These are phyloP conservation scores for Colletotrichum aenigma DNA, from an alignment of 2,329 filamentous ascomycete genomes.

Conservation along the genomic window DNA sequence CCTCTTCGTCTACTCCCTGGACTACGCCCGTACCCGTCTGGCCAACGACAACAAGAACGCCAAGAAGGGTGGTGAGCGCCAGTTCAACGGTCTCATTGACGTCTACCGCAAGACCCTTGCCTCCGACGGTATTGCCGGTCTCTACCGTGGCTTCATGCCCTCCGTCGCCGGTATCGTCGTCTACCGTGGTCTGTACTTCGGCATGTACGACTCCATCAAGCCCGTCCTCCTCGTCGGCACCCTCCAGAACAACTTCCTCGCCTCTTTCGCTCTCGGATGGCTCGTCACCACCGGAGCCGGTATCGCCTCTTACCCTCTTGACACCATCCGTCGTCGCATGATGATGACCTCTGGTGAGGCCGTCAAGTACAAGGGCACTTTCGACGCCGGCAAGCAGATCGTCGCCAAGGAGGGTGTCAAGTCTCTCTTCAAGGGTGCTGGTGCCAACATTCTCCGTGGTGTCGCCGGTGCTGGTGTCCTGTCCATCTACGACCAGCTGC, in stretches of 20 bases:
- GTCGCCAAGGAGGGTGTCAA: slow-evolving; percentile 95
- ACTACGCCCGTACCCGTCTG: slow-evolving; percentile 99
- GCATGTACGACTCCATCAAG: slow-evolving; percentile 99
- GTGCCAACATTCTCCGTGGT: slow-evolving; percentile 99
- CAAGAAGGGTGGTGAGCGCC: slow-evolving; percentile 95
- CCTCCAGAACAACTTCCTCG: slow-evolving; percentile 98
- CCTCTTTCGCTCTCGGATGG: slow-evolving; percentile 99
- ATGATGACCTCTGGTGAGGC: slow-evolving; percentile 99
- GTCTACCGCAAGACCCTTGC: slow-evolving; percentile 99
- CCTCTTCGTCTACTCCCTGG: slow-evolving; percentile 99
- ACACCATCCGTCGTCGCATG: slow-evolving; percentile 99
- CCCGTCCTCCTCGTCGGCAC: slow-evolving; percentile 89
- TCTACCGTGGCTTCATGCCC: slow-evolving; percentile 99
- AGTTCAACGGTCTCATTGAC: slow-evolving; percentile 99
- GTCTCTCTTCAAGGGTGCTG: slow-evolving; percentile 99
- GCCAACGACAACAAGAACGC: slow-evolving; percentile 99
- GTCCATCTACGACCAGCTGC: slow-evolving; percentile 99
- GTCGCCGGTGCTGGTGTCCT: slow-evolving; percentile 99
- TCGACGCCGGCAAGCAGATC: slow-evolving; percentile 97
- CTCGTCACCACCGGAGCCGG: slow-evolving; percentile 99
- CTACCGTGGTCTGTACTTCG: slow-evolving; percentile 99
- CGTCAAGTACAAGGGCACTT: slow-evolving; percentile 98
- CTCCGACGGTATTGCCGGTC: slow-evolving; percentile 97
- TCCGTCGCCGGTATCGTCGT: slow-evolving; percentile 99
- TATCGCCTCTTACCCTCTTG: slow-evolving; percentile 99